Conservation (phyloP, 2,329 filamentous ascomycete species). For the Epichloe amarillans region DNA sequence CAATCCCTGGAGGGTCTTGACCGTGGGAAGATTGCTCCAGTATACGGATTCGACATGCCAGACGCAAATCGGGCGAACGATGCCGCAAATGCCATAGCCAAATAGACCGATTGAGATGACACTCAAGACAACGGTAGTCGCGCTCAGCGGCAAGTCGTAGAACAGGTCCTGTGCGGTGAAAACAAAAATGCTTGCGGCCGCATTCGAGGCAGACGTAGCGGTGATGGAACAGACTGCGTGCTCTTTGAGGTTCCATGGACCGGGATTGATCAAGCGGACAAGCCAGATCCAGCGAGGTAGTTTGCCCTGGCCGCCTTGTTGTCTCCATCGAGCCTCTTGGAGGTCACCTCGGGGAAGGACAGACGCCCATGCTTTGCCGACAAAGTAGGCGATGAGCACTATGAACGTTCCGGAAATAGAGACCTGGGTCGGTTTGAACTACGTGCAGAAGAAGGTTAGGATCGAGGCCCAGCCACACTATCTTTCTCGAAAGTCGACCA, state of each 20-base stretch:
- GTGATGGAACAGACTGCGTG: slow-evolving; percentile 41
- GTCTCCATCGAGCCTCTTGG: slow-evolving; percentile 33
- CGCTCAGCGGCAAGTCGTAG: slow-evolving; percentile 32
- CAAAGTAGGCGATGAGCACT: slow-evolving; percentile 42
- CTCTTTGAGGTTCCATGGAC: slow-evolving; percentile 41
- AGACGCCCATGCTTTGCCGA: slow-evolving; percentile 27
- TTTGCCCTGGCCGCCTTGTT: slow-evolving; percentile 24
- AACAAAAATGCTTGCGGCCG: slow-evolving; percentile 16
- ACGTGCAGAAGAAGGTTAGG: background rate
- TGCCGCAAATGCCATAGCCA: slow-evolving; percentile 39
- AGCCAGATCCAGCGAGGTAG: slow-evolving; percentile 27
- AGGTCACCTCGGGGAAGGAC: slow-evolving; percentile 32
- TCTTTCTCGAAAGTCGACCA: too few relatives aligned
- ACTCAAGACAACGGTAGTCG: slow-evolving; percentile 32
- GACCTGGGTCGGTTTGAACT: slow-evolving; percentile 39
- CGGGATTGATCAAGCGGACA: slow-evolving; percentile 34
- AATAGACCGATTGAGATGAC: slow-evolving; percentile 40
- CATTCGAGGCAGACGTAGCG: slow-evolving; percentile 39
- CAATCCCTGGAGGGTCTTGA: slow-evolving; percentile 39
- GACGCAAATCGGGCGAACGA: slow-evolving; percentile 39
- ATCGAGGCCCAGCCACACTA: background rate
- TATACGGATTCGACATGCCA: slow-evolving; percentile 44
- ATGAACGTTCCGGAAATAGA: slow-evolving; percentile 41
- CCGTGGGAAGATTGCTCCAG: slow-evolving; percentile 38
- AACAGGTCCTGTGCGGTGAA: slow-evolving; percentile 38